Conservation (phyloP, 2,329 filamentous ascomycete species). For the Clarireedia monteithiana region DNA sequence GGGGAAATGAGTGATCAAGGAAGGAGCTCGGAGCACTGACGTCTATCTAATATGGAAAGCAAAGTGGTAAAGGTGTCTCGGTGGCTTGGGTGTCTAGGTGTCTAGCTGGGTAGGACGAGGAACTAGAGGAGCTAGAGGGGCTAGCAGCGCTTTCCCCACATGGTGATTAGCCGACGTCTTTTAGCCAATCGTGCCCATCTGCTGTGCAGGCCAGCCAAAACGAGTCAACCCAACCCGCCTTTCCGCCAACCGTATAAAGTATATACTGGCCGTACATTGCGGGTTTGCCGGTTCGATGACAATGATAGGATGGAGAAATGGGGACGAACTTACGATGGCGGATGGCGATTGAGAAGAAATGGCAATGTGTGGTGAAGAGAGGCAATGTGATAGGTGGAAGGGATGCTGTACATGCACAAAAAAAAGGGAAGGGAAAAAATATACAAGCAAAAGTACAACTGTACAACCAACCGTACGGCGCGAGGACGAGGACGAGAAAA, state of each 20-base stretch:
- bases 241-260: too few relatives aligned
- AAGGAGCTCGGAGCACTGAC: not conserved
- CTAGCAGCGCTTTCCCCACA: too few relatives aligned
- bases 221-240: too few relatives aligned
- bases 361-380: not conserved
- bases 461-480: too few relatives aligned
- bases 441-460: not conserved
- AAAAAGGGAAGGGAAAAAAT: not conserved
- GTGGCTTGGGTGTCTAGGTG: not conserved
- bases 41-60: not conserved
- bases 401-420: not conserved
- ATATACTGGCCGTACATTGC: too few relatives aligned
- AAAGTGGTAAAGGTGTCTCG: not conserved
- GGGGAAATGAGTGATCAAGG: not conserved
- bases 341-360: not conserved
- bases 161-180: too few relatives aligned
- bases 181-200: too few relatives aligned
- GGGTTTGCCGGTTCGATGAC: too few relatives aligned
- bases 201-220: too few relatives aligned
- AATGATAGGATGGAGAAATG: too few relatives aligned
- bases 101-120: not conserved
- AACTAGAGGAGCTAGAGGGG: too few relatives aligned
- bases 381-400: not conserved
- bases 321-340: not conserved
- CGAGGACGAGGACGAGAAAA: not conserved